phyloP scores from a whole-genome alignment of 2,329 filamentous ascomycete genomes.

The Aspergillus amoenus region DNA sequence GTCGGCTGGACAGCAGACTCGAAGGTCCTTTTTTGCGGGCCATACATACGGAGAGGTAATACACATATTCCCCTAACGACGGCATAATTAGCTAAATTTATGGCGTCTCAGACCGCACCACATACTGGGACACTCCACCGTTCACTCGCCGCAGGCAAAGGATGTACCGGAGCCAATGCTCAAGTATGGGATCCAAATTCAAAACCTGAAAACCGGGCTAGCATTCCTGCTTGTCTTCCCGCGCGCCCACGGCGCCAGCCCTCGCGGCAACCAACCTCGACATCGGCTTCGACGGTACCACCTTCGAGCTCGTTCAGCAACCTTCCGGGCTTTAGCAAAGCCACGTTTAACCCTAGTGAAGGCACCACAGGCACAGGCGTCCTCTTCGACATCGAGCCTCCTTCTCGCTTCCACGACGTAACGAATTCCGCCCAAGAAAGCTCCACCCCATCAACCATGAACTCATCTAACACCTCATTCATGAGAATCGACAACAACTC shows the following conservation, averaged over 20 bases:
- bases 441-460: constrained; percentile 9
- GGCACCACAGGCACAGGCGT: constrained; percentile 6
- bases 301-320: background rate
- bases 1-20: constrained; percentile 3
- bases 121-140: background rate
- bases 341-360: background rate
- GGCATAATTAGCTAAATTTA: background rate
- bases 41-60: constrained; percentile 11
- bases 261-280: constrained; percentile 2
- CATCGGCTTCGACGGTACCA: background rate
- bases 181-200: constrained; percentile 5
- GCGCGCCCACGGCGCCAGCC: constrained; percentile 23
- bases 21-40: constrained; percentile 2
- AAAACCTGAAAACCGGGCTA: constrained; percentile 1
- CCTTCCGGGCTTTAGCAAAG: constrained; percentile 7
- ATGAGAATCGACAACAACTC: constrained; percentile 6
- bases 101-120: background rate
- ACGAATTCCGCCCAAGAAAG: constrained; percentile 11
- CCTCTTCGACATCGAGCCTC: constrained; percentile 33
- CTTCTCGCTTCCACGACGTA: constrained; percentile 29
- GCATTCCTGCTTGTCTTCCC: constrained; percentile 22
- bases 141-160: background rate
- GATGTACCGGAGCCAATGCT: background rate
- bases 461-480: constrained; percentile 6
- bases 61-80: background rate